Conservation (phyloP, 129 eudicot genomes). For the Lactuca sativa region DNA sequence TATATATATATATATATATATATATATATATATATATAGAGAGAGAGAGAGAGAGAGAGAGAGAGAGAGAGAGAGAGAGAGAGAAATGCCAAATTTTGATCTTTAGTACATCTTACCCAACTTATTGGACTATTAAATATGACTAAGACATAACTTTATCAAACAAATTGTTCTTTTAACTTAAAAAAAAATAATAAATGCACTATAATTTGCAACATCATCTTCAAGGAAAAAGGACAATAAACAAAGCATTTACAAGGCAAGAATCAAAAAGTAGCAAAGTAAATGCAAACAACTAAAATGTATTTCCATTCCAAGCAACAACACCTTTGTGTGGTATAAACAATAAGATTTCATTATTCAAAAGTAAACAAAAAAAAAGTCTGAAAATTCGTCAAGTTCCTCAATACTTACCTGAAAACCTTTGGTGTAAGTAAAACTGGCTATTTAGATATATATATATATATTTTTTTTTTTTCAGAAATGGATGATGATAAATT, state of each 20-base stretch:
- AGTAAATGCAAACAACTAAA: neutral
- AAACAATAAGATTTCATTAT: constrained; percentile 26
- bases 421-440: constrained; percentile 8
- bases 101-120: too few relatives aligned
- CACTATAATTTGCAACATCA: neutral
- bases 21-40: too few relatives aligned
- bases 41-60: too few relatives aligned
- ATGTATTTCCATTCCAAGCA: neutral
- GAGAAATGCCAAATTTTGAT: too few relatives aligned
- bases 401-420: constrained; percentile 19
- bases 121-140: too few relatives aligned
- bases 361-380: neutral
- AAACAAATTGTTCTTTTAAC: too few relatives aligned
- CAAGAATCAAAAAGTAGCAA: constrained; percentile 2
- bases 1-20: too few relatives aligned
- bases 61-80: too few relatives aligned
- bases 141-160: too few relatives aligned
- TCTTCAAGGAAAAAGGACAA: constrained; percentile 6
- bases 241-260: constrained; percentile 19
- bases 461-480: too few relatives aligned
- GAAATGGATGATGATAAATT: constrained; percentile 11
- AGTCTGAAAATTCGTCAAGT: constrained; percentile 23
- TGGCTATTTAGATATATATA: neutral
- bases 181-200: too few relatives aligned
- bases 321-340: neutral